Base-by-base conservation (phyloP, 805 yeast species). In the Metschnikowia koreensis region DNA sequence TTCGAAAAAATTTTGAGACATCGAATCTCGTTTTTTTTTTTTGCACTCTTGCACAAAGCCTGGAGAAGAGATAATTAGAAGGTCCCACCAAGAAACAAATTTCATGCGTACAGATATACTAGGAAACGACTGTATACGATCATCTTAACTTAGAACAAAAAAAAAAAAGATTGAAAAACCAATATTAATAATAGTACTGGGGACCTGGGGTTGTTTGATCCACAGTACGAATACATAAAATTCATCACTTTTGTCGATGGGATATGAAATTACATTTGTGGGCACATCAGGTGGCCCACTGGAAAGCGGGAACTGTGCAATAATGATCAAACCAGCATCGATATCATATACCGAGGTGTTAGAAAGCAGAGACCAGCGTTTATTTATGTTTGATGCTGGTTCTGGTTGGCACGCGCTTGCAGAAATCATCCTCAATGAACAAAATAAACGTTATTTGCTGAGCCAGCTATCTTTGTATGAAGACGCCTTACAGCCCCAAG, bases 221-320 rank as follows among this genome's bases (percentile, higher is more conserved):
- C 22, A 22, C 22, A 4, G 22, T 22, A 22, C 22, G 22, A 22
- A 22, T 31, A 2, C 34, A 31, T 9, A 12, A 31, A 10, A 31
- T 31, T 12, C 6, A 3, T 10, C 10, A 10, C 3, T 37, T 37
- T 12, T 15, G n/a, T 15, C 10, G 10, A 67, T 69, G 74, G 56
- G 65, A 29, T 85, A 85, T 62, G 88, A 86, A 54, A 59, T 87
- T 16, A 81, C 87, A 1, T 79, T 86, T 27, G 68, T 87, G 55
- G 97, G 97, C 7, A 80, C 88, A 26, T 80, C 89, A 2, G 97
- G 97, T 7, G 97, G 97, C 1, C 97, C 97, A 0, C 63, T 83
- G 11, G 94, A 88, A 33, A 80, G 84, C 7, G 70, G 76, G 15
- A 88, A 87, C 3, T 89, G 93, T 56, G 76, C 89, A 2, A 79